phyloP scores from a whole-genome alignment of 208 protist genomes.

The Acanthamoeba culbertsoni region DNA sequence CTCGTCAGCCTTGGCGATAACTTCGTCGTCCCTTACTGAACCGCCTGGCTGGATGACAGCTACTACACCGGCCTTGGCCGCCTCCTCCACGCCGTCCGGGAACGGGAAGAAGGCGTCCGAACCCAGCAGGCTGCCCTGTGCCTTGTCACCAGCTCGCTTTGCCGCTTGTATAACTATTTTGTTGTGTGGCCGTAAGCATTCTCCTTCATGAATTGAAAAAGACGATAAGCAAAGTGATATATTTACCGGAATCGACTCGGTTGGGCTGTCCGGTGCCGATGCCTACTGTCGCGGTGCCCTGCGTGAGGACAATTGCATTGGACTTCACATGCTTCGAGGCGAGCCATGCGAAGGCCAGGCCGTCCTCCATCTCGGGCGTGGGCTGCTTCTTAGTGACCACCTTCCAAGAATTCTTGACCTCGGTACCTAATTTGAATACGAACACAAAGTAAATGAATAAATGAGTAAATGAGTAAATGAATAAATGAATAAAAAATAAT shows the following conservation, averaged over 20 bases:
- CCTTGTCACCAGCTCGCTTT: constrained; percentile 62
- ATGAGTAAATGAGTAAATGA: no score
- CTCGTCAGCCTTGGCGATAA: constrained; percentile 77
- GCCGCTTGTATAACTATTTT: background rate
- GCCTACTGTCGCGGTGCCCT: constrained; percentile 58
- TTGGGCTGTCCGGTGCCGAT: constrained; percentile 68
- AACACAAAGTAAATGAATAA: no score
- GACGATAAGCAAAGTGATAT: no score
- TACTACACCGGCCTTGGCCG: constrained; percentile 67
- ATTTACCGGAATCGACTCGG: background rate
- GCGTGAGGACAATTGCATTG: constrained; percentile 67
- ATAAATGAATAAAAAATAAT: no score
- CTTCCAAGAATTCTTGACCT: background rate
- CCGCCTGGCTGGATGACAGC: constrained; percentile 81
- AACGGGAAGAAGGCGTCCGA: constrained; percentile 83
- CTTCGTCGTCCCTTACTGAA: constrained; percentile 73
- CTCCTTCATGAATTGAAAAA: background rate
- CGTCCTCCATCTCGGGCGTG: constrained; percentile 58
- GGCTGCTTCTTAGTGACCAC: constrained; percentile 66
- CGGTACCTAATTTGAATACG: no score
- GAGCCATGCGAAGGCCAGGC: constrained; percentile 62
- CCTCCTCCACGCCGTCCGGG: constrained; percentile 77
- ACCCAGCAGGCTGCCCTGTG: constrained; percentile 64
- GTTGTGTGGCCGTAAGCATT: background rate
- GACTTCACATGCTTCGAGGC: constrained; percentile 69